Base-by-base conservation (phyloP, 768 basidiomycete species). In the Zangia roseola region DNA sequence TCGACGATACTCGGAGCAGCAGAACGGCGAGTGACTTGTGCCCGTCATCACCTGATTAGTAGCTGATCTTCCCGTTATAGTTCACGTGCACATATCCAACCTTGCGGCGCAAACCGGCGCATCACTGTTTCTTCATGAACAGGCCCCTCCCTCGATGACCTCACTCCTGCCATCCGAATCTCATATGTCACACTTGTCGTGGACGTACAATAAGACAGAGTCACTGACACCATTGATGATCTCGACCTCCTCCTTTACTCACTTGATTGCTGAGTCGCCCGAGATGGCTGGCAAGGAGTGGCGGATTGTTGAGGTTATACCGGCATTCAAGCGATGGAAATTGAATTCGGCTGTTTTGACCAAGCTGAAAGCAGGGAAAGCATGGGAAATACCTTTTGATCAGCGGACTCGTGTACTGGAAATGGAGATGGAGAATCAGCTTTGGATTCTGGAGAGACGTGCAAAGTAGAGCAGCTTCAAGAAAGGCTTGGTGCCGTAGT, bases 81-180 rank as follows among this genome's bases (percentile, higher is more conserved):
- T 82, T 31, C 81, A 85, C 49, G 79, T 95, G 5, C 88, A 94
- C 60, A 82, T 97, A 37, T 84, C 82, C 43, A 89, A 94, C 54
- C 79, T 92, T 37, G 88, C 90, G 1, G 85, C 91, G 2, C 94
- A 95, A 67, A 92, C 87, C 0, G 95, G 97, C 3, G 89, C 91
- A 3, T 88, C 91, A 0, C 82, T 94, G 45, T 97, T 97, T 74
- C 81, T 83, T 19, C 88, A 91, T 35, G 74, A 79, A 19, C 72
- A 86, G 46, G 68, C 84, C 0, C 74, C 78, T 1, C 87, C 91
- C 63, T 71, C 43, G 36, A 10, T 49, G 38, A 40, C 49, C 16
- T 45, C 58, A 42, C 43, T 55, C 40, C 30, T 26, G 42, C 41
- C 54, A 45, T 34, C 47, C 35, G 30, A 56, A 33, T 43, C 59